Evolutionary conservation across 1,139 yeast species (phyloP).

Genomic region (Diutina pseudorugosa): DNA sequence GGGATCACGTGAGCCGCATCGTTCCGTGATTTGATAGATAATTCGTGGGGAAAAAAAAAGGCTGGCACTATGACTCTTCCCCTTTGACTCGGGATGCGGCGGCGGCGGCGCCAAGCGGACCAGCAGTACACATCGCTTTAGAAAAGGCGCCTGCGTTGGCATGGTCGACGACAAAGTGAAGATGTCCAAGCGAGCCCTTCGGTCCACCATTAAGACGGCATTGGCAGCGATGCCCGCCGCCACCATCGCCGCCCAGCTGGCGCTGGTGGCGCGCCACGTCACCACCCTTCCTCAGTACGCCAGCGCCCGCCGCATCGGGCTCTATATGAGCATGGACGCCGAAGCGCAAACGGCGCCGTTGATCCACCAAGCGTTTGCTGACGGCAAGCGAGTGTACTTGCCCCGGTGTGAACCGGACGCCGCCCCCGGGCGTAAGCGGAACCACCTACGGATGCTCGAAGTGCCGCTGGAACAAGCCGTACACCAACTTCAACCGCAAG

Average conservation of each 20-base stretch:
- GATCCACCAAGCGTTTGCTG: neutral
- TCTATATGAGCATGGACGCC: constrained; percentile 1
- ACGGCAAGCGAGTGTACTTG: neutral
- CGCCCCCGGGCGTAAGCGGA: neutral
- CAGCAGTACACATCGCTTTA: no score
- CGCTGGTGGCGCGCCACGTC: neutral
- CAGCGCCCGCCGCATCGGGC: neutral
- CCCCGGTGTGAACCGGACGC: neutral
- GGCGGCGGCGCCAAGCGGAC: no score
- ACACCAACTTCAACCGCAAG: neutral
- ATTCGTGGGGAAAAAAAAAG: no score
- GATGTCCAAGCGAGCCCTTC: neutral
- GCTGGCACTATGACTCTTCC: no score
- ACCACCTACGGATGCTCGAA: neutral
- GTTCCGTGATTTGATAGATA: no score
- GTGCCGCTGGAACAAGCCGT: neutral
- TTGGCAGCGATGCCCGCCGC: neutral
- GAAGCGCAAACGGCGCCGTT: neutral
- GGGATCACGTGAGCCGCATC: no score
- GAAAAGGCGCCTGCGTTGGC: no score
- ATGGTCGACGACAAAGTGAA: neutral
- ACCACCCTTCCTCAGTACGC: neutral
- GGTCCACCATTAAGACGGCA: neutral
- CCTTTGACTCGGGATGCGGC: neutral
- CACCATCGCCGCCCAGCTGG: neutral